Conservation (phyloP, 257 asterid genomes). For the Solanum etuberosum region DNA sequence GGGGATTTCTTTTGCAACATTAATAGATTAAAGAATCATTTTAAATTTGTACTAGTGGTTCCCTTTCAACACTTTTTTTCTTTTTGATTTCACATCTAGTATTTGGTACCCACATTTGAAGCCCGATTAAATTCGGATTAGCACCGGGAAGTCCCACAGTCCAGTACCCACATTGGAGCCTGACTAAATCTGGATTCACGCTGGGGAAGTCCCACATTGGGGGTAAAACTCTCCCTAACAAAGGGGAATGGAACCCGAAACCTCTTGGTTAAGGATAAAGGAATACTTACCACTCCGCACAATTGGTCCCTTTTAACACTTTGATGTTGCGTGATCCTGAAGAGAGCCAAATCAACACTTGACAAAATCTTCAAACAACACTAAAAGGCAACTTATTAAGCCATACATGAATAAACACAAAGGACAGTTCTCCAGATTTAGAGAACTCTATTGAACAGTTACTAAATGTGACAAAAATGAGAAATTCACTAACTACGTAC, state of each 20-base stretch:
- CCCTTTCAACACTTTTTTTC: conserved; percentile 1
- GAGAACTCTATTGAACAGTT: background rate
- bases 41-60: background rate
- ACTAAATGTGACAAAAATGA: background rate
- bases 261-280: background rate
- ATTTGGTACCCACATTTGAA: no score
- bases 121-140: no score
- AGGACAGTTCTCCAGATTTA: background rate
- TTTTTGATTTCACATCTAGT: no score
- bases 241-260: accelerated
- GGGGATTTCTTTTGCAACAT: background rate
- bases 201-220: background rate
- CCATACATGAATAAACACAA: background rate
- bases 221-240: background rate
- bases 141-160: background rate
- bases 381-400: background rate
- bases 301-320: conserved; percentile 1
- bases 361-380: background rate
- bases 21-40: conserved; percentile 9
- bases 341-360: background rate
- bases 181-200: background rate
- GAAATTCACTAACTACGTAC: background rate
- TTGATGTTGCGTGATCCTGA: conserved; percentile 4
- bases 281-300: background rate
- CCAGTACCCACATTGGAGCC: background rate